Conservation (phyloP, 2,329 filamentous ascomycete genomes). For the Polytolypa hystricis region DNA sequence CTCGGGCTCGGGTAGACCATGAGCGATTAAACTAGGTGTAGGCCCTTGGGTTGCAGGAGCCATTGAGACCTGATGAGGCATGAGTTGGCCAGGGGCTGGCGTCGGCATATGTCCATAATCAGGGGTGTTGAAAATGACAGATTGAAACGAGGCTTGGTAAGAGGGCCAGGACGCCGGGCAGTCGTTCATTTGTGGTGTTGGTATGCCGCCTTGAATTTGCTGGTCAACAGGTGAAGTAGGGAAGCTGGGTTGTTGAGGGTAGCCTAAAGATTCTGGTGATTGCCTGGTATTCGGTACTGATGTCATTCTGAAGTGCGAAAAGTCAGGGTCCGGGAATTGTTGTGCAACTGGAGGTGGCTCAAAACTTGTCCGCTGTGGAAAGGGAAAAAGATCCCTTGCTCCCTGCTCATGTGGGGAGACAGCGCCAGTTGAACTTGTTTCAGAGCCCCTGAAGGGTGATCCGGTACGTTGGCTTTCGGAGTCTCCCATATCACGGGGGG, state of each 20-base stretch:
- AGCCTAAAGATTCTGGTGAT: constrained; percentile 20
- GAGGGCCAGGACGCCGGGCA: constrained; percentile 20
- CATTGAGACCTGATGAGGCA: too few relatives aligned
- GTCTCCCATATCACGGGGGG: constrained; percentile 13
- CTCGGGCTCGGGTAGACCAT: too few relatives aligned
- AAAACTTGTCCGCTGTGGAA: constrained; percentile 17
- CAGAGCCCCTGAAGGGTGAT: constrained; percentile 13
- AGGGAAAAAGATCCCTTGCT: constrained; percentile 15
- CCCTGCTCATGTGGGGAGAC: constrained; percentile 13
- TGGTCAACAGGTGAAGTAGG: background rate
- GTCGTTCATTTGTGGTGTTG: constrained; percentile 14
- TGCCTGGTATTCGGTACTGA: constrained; percentile 19
- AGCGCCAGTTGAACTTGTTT: constrained; percentile 19
- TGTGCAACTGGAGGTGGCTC: too few relatives aligned
- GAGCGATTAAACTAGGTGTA: too few relatives aligned
- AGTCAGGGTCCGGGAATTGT: too few relatives aligned
- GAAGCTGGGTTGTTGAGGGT: constrained; percentile 17
- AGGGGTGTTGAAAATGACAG: constrained; percentile 24
- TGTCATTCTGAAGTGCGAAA: constrained; percentile 6
- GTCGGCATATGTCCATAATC: too few relatives aligned
- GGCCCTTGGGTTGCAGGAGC: constrained; percentile 15
- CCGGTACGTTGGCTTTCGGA: constrained; percentile 12
- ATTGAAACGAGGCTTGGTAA: constrained; percentile 22
- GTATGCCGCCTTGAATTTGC: constrained; percentile 12
- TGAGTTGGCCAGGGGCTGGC: too few relatives aligned